Evolutionary conservation across 176 grass and related monocot species (phyloP).

Genomic region (Triticum timopheevii): DNA sequence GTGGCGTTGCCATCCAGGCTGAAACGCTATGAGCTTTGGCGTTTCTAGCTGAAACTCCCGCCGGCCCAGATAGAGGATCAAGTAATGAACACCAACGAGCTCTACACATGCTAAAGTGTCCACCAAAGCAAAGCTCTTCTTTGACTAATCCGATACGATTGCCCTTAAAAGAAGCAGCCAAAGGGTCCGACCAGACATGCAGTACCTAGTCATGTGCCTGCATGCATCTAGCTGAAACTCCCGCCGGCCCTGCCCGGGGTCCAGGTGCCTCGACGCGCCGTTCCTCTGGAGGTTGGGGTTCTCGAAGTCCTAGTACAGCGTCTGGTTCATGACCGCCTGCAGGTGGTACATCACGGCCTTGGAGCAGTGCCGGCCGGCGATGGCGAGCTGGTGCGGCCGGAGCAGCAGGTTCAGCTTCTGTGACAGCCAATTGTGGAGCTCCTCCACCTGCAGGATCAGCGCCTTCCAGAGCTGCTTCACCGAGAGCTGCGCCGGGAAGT

Average conservation of each 20-base stretch:
- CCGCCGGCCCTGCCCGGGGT: constrained; percentile 32
- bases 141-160: too few species aligned
- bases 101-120: too few species aligned
- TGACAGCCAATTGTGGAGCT: constrained; percentile 41
- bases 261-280: constrained; percentile 54
- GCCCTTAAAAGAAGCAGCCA: too few species aligned
- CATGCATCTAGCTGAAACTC: too few species aligned
- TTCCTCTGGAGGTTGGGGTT: constrained; percentile 59
- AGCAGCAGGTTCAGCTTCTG: constrained; percentile 64
- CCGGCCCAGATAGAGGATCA: too few species aligned
- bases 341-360: constrained; percentile 66
- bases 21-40: too few species aligned
- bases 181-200: too few species aligned
- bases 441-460: constrained; percentile 57
- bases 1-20: too few species aligned
- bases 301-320: constrained; percentile 85
- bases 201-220: too few species aligned
- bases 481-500: constrained; percentile 43
- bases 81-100: too few species aligned
- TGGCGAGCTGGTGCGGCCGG: constrained; percentile 44
- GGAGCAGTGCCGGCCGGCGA: constrained; percentile 37
- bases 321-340: constrained; percentile 70
- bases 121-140: too few species aligned
- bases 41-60: too few species aligned
- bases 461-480: constrained; percentile 80